Evolutionary conservation across 768 basidiomycete species (phyloP).

Genomic region (Cyclocybe aegerita): DNA sequence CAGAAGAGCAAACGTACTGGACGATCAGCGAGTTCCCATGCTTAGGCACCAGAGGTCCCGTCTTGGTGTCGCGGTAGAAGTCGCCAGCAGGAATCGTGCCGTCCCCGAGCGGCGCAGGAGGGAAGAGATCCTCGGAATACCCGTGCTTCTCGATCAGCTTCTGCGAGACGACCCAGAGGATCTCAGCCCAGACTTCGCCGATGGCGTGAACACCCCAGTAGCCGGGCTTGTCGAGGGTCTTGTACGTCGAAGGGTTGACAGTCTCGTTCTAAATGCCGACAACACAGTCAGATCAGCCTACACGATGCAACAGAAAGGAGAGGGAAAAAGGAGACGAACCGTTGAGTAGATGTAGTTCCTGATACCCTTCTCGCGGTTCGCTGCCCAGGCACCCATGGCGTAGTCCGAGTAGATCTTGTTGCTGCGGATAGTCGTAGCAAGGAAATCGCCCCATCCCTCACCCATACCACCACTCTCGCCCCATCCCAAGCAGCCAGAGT

Average conservation of each 20-base stretch:
- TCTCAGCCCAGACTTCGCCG: constrained; percentile 95
- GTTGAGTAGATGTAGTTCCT: constrained; percentile 84
- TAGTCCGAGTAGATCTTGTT: constrained; percentile 73
- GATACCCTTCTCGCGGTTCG: constrained; percentile 74
- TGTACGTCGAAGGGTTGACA: constrained; percentile 90
- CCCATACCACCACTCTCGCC: constrained; percentile 98
- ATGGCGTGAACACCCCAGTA: constrained; percentile 94
- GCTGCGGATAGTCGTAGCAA: constrained; percentile 87
- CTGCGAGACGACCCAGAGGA: constrained; percentile 80
- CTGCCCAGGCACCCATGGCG: constrained; percentile 95
- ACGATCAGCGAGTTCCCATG: constrained; percentile 87
- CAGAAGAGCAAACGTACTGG: constrained; percentile 44
- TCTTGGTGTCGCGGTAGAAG: constrained; percentile 63
- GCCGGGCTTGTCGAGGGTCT: constrained; percentile 90
- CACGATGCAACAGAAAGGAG: neutral
- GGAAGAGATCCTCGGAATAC: constrained; percentile 77
- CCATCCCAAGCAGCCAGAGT: constrained; percentile 94
- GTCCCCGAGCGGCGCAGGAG: constrained; percentile 64
- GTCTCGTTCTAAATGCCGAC: constrained; percentile 43
- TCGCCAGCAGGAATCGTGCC: constrained; percentile 66
- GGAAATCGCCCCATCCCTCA: constrained; percentile 94
- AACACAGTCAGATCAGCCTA: neutral
- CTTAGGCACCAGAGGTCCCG: constrained; percentile 73
- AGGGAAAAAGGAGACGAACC: constrained; percentile 33
- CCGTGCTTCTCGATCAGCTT: constrained; percentile 80